Percentiles rank a stretch among this genome's conserved stretches.
phyloP scores from a whole-genome alignment of 306 rosid genomes.

The Vachellia pachyceras region DNA sequence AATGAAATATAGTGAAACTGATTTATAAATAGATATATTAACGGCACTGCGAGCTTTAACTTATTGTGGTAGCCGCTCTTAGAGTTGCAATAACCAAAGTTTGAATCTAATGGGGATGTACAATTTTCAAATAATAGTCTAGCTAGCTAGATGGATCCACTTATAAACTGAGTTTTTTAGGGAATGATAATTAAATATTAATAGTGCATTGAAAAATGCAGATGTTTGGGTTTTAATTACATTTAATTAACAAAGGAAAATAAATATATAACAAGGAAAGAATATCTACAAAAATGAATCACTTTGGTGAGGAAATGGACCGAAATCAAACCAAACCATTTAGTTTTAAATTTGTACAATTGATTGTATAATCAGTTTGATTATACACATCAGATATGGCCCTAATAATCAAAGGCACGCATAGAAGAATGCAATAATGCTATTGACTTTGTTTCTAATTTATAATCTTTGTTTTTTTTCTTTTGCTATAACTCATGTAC shows the following conservation, averaged over 20 bases:
- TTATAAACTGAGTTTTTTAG: neutral
- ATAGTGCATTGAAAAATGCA: neutral
- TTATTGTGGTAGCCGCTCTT: neutral
- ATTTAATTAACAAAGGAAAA: neutral
- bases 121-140: neutral
- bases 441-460: neutral
- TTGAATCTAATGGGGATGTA: neutral
- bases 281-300: no score
- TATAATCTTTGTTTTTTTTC: no score
- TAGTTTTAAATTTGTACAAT: neutral
- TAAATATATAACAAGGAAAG: neutral
- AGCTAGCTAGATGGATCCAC: neutral
- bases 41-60: neutral
- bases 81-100: neutral
- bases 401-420: neutral
- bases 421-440: neutral
- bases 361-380: neutral
- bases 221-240: neutral
- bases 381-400: neutral
- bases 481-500: no score
- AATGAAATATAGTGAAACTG: no score
- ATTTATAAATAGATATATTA: no score
- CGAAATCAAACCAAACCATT: neutral
- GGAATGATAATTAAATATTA: neutral
- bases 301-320: no score